These are phyloP conservation scores for Hymenoscyphus infarciens DNA, from an alignment of 2,329 filamentous ascomycete species.

Conservation along the genomic window DNA sequence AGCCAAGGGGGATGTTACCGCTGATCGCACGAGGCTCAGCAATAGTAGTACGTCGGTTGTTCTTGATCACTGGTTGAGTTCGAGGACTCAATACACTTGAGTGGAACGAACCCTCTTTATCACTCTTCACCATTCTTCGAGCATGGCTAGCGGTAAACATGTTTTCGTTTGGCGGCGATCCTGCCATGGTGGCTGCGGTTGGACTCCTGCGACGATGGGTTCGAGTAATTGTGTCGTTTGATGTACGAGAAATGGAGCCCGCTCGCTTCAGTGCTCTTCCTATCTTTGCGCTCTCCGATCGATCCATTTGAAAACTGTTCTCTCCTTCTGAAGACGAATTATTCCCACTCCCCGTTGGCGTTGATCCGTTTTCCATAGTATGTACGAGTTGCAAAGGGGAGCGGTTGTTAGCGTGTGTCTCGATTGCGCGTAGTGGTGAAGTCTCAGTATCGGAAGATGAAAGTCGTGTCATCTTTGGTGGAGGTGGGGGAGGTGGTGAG, in stretches of 20 bases:
- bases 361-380: conserved; percentile 22
- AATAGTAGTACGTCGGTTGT: conserved; percentile 32
- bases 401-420: conserved; percentile 47
- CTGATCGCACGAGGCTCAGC: conserved; percentile 30
- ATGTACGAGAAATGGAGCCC: conserved; percentile 30
- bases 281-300: conserved; percentile 32
- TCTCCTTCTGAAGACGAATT: conserved; percentile 36
- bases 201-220: conserved; percentile 35
- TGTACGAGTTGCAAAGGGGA: conserved; percentile 39
- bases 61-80: conserved; percentile 55
- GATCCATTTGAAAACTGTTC: conserved; percentile 29
- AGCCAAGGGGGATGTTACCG: conserved; percentile 21
- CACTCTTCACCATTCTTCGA: conserved; percentile 61
- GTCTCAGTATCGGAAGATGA: conserved; percentile 54
- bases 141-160: conserved; percentile 65
- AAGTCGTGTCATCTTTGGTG: conserved; percentile 53
- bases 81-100: conserved; percentile 59
- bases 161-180: conserved; percentile 54
- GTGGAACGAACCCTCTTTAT: conserved; percentile 53
- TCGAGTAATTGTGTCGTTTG: conserved; percentile 27
- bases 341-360: conserved; percentile 35
- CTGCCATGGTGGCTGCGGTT: conserved; percentile 45
- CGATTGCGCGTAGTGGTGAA: conserved; percentile 52
- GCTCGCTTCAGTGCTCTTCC: conserved; percentile 32
- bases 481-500: conserved; percentile 51